Base-by-base conservation (phyloP, 306 rosid genomes). In the Bauhinia variegata region DNA sequence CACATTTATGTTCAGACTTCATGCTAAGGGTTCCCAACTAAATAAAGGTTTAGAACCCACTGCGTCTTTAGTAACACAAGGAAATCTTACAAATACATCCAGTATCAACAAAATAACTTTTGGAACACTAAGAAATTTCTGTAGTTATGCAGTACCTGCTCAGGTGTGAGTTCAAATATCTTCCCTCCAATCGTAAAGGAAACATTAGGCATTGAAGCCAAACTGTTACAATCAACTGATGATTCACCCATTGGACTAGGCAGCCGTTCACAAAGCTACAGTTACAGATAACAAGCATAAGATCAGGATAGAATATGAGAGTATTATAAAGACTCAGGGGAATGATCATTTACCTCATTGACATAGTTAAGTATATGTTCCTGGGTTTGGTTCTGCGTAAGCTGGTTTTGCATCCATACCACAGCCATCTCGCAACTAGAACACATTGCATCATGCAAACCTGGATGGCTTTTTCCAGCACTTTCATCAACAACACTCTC, bases 211-310 rank as follows among this genome's bases (percentile, higher is more conserved):
- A 87, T 54, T 18, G 89, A 67, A 71, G 92, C 71, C 72, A 87
- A 53, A 75, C 74, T 43, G 14, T 37, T 64, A 79, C 92, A 87
- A 54, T 87, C 92, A 42, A 84, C 82, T 47, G 86, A 65, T 36
- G 89, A 87, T 69, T 87, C 92, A 41, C 92, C 92, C 84, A 84
- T 87, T 60, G 92, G 87, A 73, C 89, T 87, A 18, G 92, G 92
- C 37, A 84, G 53, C 61, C 81, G 81, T 9, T 81, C 89, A 67
- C 92, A 87, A 34, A 87, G 89, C 92, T 87, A 80, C 85, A 76
- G 19, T 32, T 15, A 42, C 44, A 31, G 60, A 37, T 16, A 52
- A 65, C 14, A 54, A 62, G 41, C 1, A 44, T 43, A 72, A 59
- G 33, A 80, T 74, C 23, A 48, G 39, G 32, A 63, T 16, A 33